Conservation (phyloP, 805 yeast genomes). For the Starmerella stellata region DNA sequence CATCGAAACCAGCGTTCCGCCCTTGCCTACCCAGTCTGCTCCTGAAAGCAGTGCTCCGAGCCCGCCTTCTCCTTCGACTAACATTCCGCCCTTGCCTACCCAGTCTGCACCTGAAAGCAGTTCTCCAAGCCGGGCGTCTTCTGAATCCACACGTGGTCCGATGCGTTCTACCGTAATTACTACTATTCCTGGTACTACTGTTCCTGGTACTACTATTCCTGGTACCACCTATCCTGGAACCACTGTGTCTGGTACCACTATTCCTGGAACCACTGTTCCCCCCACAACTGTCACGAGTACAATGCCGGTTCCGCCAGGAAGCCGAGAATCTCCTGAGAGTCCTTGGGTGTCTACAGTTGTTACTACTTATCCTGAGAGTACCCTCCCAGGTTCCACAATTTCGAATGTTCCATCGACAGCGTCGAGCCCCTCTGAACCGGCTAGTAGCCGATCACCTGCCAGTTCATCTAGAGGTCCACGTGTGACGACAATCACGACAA, state of each 20-base stretch:
- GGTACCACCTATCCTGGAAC: conserved; percentile 7
- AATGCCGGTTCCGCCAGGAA: not conserved
- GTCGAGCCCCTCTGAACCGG: too few species aligned
- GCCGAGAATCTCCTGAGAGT: conserved; percentile 6
- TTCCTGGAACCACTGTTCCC: not conserved
- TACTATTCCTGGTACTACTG: not conserved
- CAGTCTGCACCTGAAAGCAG: not conserved
- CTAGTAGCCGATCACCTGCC: too few species aligned
- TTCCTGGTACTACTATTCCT: not conserved
- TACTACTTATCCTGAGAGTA: too few species aligned
- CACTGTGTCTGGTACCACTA: conserved; percentile 12
- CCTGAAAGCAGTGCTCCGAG: too few species aligned
- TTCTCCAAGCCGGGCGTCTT: not conserved
- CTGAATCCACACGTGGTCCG: not conserved
- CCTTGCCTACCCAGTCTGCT: too few species aligned
- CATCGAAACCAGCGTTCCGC: too few species aligned
- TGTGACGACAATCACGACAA: not conserved
- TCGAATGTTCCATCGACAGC: conserved; percentile 1
- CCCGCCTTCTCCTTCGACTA: too few species aligned
- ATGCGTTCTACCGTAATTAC: too few species aligned
- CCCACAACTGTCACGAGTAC: not conserved
- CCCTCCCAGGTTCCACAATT: conserved; percentile 2
- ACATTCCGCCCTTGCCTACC: not conserved
- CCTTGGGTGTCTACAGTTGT: too few species aligned
- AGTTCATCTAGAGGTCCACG: too few species aligned